Evolutionary conservation across 2,329 filamentous ascomycete genomes (phyloP), one percentile per base, ranked within the genome.

Genomic region (Pyrenophora graminea): DNA sequence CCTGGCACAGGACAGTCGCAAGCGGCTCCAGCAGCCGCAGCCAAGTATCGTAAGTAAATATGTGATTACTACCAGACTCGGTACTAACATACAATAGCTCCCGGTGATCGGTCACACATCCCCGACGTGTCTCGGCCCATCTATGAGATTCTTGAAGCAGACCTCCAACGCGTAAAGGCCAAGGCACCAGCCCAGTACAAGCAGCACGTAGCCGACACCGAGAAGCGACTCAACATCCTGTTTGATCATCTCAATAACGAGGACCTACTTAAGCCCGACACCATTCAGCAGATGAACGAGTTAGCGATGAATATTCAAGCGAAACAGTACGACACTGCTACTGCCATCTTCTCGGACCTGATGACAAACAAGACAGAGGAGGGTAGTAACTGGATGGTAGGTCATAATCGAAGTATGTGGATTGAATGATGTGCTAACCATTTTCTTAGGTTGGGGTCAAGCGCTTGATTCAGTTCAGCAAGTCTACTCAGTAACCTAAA

Each of bases 231-330:
- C 52, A 90, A 89, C 65, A 86, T 97, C 42, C 79, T 99, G n/a
- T 97, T 97, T 71, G 93, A 99, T 69, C 91, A 97, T 73, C 80
- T 99, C 39, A 99, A 97, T 81, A 97, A 97, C 61, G 89, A 92
- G 68, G 92, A 97, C 67, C 79, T 97, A 34, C 80, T 97, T 47
- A 89, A 88, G 76, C 84, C 89, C 1, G 87, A 89, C 66, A 97
- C 89, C 0, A 83, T 92, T 42, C 80, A 84, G 54, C 80, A 86
- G 39, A 78, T 92, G 63, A 79, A 80, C 7, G 77, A 85, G 63
- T 76, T 91, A 25, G 67, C 71, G 18, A 65, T 65, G 47, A 67
- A 70, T 36, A 62, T 80, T 10, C 68, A 76, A 39, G 61, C 59
- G 9, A 73, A 72, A 53, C 69, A 79, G 17, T 79, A 76, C 55